Conservation (phyloP, 352 stramenopile species). For the Phytophthora hybrid region DNA sequence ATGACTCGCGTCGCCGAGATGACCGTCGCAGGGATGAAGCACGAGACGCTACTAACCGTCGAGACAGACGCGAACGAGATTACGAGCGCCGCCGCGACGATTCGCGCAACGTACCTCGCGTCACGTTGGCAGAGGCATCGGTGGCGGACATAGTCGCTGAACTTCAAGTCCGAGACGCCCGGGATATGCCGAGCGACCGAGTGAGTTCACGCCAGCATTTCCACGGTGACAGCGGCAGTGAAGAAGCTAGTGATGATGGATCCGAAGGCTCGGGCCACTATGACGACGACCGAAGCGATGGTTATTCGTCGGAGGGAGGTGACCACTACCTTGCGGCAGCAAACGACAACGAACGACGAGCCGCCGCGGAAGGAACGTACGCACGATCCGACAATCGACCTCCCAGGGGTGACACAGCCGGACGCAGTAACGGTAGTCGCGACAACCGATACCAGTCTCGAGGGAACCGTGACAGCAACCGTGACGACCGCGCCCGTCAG, state of each 20-base stretch:
- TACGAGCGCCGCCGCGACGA: not conserved
- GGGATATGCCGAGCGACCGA: too few relatives aligned
- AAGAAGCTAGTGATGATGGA: not conserved
- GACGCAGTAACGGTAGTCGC: too few relatives aligned
- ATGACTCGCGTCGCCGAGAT: not conserved
- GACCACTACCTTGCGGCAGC: not conserved
- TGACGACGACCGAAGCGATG: not conserved
- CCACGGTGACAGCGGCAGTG: not conserved
- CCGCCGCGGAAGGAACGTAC: too few relatives aligned
- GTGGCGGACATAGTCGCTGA: not conserved
- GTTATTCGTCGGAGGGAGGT: not conserved
- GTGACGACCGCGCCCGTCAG: too few relatives aligned
- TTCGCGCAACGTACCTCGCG: not conserved
- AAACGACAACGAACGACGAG: not conserved
- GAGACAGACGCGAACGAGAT: slow-evolving; percentile 3
- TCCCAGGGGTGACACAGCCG: too few relatives aligned
- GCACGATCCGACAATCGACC: too few relatives aligned
- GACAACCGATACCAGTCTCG: too few relatives aligned
- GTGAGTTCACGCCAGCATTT: too few relatives aligned
- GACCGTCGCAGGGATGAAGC: not conserved
- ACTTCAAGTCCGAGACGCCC: not conserved
- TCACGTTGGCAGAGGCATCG: not conserved
- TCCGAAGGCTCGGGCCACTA: not conserved
- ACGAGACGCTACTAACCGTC: not conserved
- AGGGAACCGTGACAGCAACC: too few relatives aligned